Evolutionary conservation across 2,329 filamentous ascomycete species (phyloP), one percentile per base, ranked within the genome.

Genomic region (Trichoderma atroviride): DNA sequence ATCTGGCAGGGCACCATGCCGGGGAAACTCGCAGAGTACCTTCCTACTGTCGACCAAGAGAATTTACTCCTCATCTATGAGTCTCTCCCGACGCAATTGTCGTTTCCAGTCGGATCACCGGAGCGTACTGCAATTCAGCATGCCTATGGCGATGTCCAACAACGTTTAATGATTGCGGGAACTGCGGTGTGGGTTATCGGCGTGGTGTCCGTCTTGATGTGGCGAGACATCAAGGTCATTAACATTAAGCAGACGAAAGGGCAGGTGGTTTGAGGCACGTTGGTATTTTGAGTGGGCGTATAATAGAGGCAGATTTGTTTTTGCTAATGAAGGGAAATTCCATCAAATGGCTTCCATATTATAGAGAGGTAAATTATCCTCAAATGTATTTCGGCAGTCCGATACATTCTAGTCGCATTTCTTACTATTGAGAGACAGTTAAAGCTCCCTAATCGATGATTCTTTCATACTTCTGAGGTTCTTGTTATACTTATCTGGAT

Each of bases 1-100:
- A 87, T 92, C 71, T 92, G 89, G 89, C 87, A 85, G 0, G 83
- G 84, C 70, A 83, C 85, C 1, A 86, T 92, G 74, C 84, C 83
- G 3, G 77, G 80, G n/a, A 83, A 83, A 16, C 81, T 91, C 11
- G 73, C 74, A 19, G 74, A 78, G 53, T 83, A 87, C 71, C 80
- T 90, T 0, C 87, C 88, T 9, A 70, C 80, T 2, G 77, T 75
- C 2, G 75, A 77, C 0, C 77, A 80, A 22, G 73, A 78, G 4
- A 77, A 85, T 22, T 19, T 61, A 24, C 27, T 27, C 11, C 69
- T 53, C 24, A 80, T 81, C 62, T 89, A 89, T 71, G 81, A 83
- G 29, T 74, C 72, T 56, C 74, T 83, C 43, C 87, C 87, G 71
- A 81, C 80, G 2, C 90, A 91, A 73, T 76, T 88, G 3, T 78